phyloP scores from a whole-genome alignment of 352 stramenopile species.

The Pythium phragmitis region DNA sequence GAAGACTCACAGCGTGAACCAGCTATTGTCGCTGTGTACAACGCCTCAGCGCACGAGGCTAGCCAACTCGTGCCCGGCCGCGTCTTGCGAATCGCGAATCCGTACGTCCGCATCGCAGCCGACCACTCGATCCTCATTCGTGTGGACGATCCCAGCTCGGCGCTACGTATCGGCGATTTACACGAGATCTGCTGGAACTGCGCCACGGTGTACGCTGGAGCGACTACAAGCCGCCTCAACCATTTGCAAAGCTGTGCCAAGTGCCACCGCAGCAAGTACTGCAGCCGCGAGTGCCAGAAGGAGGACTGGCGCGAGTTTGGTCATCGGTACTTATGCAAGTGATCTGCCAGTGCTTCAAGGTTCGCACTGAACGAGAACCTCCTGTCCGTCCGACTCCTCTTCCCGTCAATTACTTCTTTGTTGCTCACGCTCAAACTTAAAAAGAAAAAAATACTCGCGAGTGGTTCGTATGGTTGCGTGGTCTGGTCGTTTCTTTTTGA shows the following conservation, averaged over 20 bases:
- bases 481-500: too few relatives aligned
- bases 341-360: background rate
- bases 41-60: background rate
- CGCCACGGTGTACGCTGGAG: background rate
- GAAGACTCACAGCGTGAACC: conserved; percentile 15
- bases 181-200: conserved; percentile 16
- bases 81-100: background rate
- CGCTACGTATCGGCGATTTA: background rate
- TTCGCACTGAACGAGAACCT: too few relatives aligned
- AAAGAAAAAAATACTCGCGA: too few relatives aligned
- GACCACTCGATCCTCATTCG: conserved; percentile 6
- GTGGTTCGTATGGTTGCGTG: too few relatives aligned
- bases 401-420: too few relatives aligned
- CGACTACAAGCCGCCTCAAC: background rate
- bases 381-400: too few relatives aligned
- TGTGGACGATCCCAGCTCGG: background rate
- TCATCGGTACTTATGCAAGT: conserved; percentile 6
- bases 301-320: conserved; percentile 13
- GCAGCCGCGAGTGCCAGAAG: conserved; percentile 16
- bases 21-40: conserved; percentile 5
- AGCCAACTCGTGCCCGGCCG: conserved; percentile 5
- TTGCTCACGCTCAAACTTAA: too few relatives aligned
- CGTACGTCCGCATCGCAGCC: conserved; percentile 5
- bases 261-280: conserved; percentile 16
- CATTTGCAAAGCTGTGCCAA: conserved; percentile 1